Evolutionary conservation across 306 rosid species (phyloP).

Genomic region (Argentina anserina): DNA sequence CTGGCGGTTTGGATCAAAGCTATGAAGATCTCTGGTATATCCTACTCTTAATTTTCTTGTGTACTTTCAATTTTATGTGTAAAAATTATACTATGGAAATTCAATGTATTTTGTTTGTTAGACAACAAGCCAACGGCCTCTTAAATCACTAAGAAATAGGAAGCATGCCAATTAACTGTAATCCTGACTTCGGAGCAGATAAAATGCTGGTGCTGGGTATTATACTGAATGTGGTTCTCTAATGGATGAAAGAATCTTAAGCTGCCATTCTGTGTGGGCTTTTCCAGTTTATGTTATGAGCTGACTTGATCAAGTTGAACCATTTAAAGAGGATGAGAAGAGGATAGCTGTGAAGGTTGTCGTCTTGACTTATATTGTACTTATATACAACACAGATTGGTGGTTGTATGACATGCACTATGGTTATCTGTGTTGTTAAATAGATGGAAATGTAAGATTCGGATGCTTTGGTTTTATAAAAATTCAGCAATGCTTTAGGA

Average conservation of each 20-base stretch:
- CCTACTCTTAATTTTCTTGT: not conserved
- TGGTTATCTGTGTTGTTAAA: no score
- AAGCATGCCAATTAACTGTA: not conserved
- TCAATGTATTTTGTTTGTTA: not conserved
- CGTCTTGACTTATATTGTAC: not conserved
- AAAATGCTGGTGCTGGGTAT: not conserved
- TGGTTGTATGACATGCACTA: not conserved
- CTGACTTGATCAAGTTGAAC: not conserved
- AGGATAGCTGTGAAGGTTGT: not conserved
- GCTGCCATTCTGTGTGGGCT: not conserved
- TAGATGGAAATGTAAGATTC: not conserved
- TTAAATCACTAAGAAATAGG: not conserved
- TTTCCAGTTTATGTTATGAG: not conserved
- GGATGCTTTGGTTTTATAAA: not conserved
- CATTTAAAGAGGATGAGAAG: not conserved
- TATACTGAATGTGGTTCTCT: not conserved
- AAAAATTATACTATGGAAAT: not conserved
- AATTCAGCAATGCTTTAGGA: not conserved
- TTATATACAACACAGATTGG: not conserved
- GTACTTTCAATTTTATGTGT: not conserved
- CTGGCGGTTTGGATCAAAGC: not conserved
- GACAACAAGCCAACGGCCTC: not conserved
- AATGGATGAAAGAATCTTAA: not conserved
- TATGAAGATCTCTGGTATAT: not conserved
- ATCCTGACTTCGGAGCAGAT: not conserved